Base-by-base conservation (phyloP, 2,329 filamentous ascomycete species). In the Colletotrichum salicis region DNA sequence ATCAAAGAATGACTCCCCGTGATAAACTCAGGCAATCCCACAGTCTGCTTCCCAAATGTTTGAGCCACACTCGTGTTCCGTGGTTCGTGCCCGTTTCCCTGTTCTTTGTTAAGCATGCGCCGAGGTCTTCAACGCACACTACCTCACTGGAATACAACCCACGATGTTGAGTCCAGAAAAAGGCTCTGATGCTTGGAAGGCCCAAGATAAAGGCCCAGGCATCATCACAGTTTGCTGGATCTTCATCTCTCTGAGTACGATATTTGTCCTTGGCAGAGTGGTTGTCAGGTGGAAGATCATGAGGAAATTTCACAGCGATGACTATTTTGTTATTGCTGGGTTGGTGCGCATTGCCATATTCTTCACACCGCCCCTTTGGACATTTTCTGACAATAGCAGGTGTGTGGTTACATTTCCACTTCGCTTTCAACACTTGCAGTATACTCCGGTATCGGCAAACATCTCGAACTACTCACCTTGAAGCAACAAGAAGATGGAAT, bases 391-490 rank as follows among this genome's bases (percentile, higher is more conserved):
- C 19, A 48, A n/a, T n/a, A 48, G 41, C 8, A 72, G 55, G 48
- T 52, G 35, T 51, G 62, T 6, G 56, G 67, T 33, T 57, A 67
- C 13, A 29, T 70, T 60, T 82, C 81, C 19, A 78, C 82, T 0
- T 78, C 70, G 2, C 67, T 85, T 8, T 79, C 79, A 1, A 78
- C 79, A 6, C 75, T 78, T 6, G 81, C 81, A 5, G 79, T 86
- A 11, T 48, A 61, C 1, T 74, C 77, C 24, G 84, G 85, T 5
- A 83, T 80, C 62, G 84, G 84, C 1, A 78, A 78, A 57, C 84
- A 86, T 73, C 76, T 80, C 27, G 71, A 64, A 7, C 76, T 79
- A 0, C 76, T 86, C 12, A 72, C 66, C 0, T 35, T 71, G 2
- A 67, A 78, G 0, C 75, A 84, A 12, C 74, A 82, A 54, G 72